Conservation (phyloP, 2,329 filamentous ascomycete species). For the Kalmusia sp. region DNA sequence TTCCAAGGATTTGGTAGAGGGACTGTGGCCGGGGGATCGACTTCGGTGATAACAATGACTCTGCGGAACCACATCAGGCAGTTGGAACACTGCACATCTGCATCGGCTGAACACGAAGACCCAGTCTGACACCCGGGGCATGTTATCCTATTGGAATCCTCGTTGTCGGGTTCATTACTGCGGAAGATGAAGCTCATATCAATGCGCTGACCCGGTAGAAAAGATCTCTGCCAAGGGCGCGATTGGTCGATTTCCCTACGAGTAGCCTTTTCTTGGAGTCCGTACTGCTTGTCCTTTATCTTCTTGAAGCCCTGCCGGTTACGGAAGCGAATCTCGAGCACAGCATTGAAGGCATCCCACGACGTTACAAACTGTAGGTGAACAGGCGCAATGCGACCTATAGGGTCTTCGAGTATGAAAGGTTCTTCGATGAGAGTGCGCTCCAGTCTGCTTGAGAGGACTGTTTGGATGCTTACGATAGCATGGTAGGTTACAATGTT, state of each 20-base stretch:
- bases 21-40: conserved; percentile 6
- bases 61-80: conserved; percentile 17
- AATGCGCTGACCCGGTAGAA: conserved; percentile 21
- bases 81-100: conserved; percentile 9
- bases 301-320: conserved; percentile 16
- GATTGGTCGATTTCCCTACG: conserved; percentile 12
- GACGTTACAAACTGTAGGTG: conserved; percentile 21
- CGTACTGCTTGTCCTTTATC: conserved; percentile 16
- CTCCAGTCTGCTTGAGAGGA: conserved; percentile 12
- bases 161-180: background rate
- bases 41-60: conserved; percentile 8
- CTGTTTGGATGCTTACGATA: conserved; percentile 14
- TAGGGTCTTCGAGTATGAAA: conserved; percentile 22
- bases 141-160: background rate
- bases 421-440: conserved; percentile 17
- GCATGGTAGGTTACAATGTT: conserved; percentile 20
- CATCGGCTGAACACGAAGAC: background rate
- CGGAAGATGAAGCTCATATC: conserved; percentile 20
- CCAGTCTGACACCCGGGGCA: conserved; percentile 14
- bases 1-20: conserved; percentile 9
- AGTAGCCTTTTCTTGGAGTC: conserved; percentile 18
- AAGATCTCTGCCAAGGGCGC: conserved; percentile 7
- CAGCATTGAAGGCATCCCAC: conserved; percentile 21
- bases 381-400: conserved; percentile 22
- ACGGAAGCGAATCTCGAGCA: conserved; percentile 21